Evolutionary conservation across 2,329 filamentous ascomycete species (phyloP), one percentile per base, ranked within the genome.

Genomic region (Neocucurbitaria cava): DNA sequence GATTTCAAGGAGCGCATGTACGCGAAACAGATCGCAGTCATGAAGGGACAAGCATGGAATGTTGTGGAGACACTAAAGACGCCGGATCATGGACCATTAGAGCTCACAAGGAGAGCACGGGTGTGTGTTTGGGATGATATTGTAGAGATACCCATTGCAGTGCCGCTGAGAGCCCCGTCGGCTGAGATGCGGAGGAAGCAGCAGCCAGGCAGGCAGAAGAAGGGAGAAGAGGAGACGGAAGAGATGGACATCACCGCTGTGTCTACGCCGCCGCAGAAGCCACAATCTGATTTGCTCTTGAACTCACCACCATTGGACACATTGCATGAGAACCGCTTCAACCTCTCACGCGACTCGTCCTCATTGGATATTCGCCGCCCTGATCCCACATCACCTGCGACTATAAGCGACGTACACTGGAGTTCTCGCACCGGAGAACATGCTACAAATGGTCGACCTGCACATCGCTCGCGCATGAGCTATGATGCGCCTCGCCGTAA

Each of bases 1-100:
- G 95, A 99, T 77, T 99, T 99, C 76, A 92, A 98, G 74, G 95
- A 99, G 78, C 89, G 91, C 77, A 99, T 99, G 95, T 99, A 96
- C 78, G 92, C 92, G n/a, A 88, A 91, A 63, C 95, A 99, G 72
- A 96, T 99, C 58, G 94, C 95, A 1, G 95, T 99, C 54, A 96
- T 99, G 92, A 99, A 99, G 77, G 95, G 95, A 10, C 95, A 99
- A 73, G 95, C 95, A 0, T 99, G 95, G 92, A 99, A 99, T 72
- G 95, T 99, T 0, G 95, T 99, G 4, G 95, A 99, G 79, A 97
- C 95, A 0, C 83, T 99, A 57, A 99, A 99, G 75, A 90, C 90
- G 17, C 82, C 87, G 0, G 95, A 98, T 70, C 94, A 98, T 71
- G 95, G 95, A 0, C 95, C 95, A 0, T 81, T 99, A 17, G 95